These are phyloP conservation scores for Trichoderma atrobrunneum DNA, from an alignment of 2,329 filamentous ascomycete genomes.

Conservation along the genomic window DNA sequence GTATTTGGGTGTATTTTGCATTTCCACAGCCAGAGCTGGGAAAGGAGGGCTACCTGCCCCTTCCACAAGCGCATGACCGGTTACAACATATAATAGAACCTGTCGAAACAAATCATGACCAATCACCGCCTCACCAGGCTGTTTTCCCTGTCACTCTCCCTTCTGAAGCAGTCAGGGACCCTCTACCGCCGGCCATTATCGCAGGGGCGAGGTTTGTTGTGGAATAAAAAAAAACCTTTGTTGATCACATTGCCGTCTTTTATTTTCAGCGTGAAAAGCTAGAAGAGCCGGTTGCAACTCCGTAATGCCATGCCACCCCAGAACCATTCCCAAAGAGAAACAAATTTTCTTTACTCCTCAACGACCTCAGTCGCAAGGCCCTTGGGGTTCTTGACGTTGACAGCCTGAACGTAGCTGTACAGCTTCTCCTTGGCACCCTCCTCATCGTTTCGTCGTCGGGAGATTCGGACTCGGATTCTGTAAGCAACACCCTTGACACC, in stretches of 20 bases:
- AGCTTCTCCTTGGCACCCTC: slow-evolving; percentile 99
- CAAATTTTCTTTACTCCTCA: slow-evolving; percentile 57
- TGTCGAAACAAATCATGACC: slow-evolving; percentile 19
- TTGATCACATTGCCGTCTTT: slow-evolving; percentile 38
- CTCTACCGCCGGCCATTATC: not conserved
- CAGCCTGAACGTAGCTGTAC: slow-evolving; percentile 99
- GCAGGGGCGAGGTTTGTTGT: slow-evolving; percentile 9
- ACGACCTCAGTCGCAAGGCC: slow-evolving; percentile 91
- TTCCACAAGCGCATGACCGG: slow-evolving; percentile 13
- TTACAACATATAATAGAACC: slow-evolving; percentile 17
- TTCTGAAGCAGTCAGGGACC: not conserved
- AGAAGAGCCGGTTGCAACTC: slow-evolving; percentile 47
- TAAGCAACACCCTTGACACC: slow-evolving; percentile 98
- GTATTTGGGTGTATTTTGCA: slow-evolving; percentile 34
- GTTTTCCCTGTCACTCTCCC: not conserved
- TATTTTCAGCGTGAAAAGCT: slow-evolving; percentile 41
- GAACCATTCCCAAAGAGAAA: slow-evolving; percentile 42
- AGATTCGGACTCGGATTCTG: slow-evolving; percentile 97
- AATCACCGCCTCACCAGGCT: slow-evolving; percentile 20
- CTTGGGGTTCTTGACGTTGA: slow-evolving; percentile 99
- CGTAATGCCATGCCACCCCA: slow-evolving; percentile 45
- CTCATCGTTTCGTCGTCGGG: slow-evolving; percentile 99
- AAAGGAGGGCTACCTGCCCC: slow-evolving; percentile 6
- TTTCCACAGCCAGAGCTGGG: slow-evolving; percentile 19
- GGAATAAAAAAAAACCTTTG: slow-evolving; percentile 21